Percentiles rank a stretch among this genome's conserved stretches.
These are phyloP conservation scores for Mycena sp. DNA, from an alignment of 1,284 basidiomycete species.

Conservation along the genomic window DNA sequence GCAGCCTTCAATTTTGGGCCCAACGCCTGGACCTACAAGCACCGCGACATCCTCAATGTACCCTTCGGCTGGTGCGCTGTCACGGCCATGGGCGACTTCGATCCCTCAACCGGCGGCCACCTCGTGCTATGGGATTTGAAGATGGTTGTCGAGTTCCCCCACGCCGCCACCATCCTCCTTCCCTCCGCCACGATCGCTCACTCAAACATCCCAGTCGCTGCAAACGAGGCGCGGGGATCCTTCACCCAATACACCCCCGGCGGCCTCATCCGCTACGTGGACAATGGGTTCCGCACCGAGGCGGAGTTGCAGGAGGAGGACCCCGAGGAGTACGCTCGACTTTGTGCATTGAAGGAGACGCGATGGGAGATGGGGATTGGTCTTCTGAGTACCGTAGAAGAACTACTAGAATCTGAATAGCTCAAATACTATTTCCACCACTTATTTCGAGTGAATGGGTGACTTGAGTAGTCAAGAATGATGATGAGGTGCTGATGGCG, in stretches of 20 bases:
- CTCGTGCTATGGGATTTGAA: neutral
- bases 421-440: too few species aligned
- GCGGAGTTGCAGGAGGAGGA: neutral
- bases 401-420: neutral
- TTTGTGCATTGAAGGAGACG: neutral
- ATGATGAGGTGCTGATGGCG: too few species aligned
- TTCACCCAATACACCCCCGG: constrained; percentile 6
- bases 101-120: constrained; percentile 2
- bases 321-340: neutral
- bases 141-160: constrained; percentile 6
- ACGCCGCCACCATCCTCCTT: neutral
- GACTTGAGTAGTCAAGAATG: too few species aligned
- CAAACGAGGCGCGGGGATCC: neutral
- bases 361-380: neutral
- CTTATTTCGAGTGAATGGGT: too few species aligned
- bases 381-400: neutral
- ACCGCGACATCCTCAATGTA: neutral
- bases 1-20: constrained; percentile 10
- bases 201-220: constrained; percentile 7
- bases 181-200: neutral
- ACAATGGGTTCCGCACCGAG: constrained; percentile 5
- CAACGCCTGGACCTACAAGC: neutral
- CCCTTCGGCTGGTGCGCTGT: constrained; percentile 6
- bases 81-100: neutral
- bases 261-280: neutral